Evolutionary conservation across 495 filamentous ascomycete genomes (phyloP).

Genomic region (Aspergillus biplanus): DNA sequence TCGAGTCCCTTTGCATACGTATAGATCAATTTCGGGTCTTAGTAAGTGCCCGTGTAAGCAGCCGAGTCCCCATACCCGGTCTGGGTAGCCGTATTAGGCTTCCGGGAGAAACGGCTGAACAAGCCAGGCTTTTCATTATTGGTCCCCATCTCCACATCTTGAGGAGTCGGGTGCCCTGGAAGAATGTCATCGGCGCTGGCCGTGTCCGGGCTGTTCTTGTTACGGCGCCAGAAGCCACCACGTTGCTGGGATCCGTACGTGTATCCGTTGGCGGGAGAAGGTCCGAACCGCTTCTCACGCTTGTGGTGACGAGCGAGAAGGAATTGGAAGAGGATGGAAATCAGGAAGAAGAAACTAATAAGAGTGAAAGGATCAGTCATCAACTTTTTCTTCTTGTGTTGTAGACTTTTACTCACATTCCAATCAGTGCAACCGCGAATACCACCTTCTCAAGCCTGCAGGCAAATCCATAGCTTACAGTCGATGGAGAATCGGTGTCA

Average conservation of each 20-base stretch:
- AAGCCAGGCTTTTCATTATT: slow-evolving; percentile 32
- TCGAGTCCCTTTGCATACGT: no score
- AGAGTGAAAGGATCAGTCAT: slow-evolving; percentile 3
- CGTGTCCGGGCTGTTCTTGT: slow-evolving; percentile 45
- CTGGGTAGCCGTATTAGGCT: slow-evolving; percentile 22
- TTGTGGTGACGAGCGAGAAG: slow-evolving; percentile 69
- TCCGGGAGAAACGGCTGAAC: slow-evolving; percentile 24
- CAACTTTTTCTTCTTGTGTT: not conserved
- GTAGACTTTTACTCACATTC: slow-evolving; percentile 60
- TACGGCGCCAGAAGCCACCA: slow-evolving; percentile 53
- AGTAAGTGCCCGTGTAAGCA: slow-evolving; percentile 45
- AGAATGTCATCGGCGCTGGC: slow-evolving; percentile 35
- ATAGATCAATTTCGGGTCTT: slow-evolving; percentile 4
- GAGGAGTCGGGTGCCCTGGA: slow-evolving; percentile 40
- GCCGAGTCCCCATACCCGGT: slow-evolving; percentile 8
- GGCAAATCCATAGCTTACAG: slow-evolving; percentile 52
- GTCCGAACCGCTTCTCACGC: slow-evolving; percentile 79
- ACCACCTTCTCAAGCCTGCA: slow-evolving; percentile 73
- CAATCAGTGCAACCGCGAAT: slow-evolving; percentile 78
- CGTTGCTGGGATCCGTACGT: slow-evolving; percentile 65
- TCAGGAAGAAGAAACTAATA: slow-evolving; percentile 65
- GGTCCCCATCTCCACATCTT: slow-evolving; percentile 40
- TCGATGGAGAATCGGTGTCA: slow-evolving; percentile 38
- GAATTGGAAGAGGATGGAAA: slow-evolving; percentile 66
- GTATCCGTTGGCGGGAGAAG: slow-evolving; percentile 76